Conservation (phyloP, 2,329 filamentous ascomycete genomes). For the Kalaharituber pfeilii region DNA sequence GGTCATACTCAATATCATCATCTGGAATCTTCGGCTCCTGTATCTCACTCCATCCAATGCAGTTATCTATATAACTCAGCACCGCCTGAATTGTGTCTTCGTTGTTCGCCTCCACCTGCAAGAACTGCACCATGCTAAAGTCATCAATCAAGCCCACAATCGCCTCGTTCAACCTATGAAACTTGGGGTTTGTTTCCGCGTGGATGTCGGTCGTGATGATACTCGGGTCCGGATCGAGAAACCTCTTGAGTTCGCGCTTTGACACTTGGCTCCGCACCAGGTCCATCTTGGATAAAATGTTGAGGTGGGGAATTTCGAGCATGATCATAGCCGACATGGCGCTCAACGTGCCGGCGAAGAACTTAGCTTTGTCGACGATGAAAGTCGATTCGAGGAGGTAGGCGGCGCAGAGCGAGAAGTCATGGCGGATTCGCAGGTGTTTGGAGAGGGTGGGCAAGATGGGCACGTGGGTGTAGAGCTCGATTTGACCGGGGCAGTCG, state of each 20-base stretch:
- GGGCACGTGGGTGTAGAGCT: conserved; percentile 93
- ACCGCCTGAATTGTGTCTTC: conserved; percentile 79
- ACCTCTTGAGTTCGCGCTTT: conserved; percentile 75
- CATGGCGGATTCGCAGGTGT: conserved; percentile 61
- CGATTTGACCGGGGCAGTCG: conserved; percentile 97
- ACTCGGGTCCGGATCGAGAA: conserved; percentile 68
- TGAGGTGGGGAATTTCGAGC: conserved; percentile 92
- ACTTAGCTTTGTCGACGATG: conserved; percentile 88
- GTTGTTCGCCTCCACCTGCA: conserved; percentile 74
- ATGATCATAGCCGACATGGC: conserved; percentile 99
- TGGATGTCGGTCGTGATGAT: conserved; percentile 60
- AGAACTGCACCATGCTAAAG: conserved; percentile 94
- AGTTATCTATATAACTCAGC: conserved; percentile 83
- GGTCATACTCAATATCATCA: conserved; percentile 33
- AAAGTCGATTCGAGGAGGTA: conserved; percentile 95
- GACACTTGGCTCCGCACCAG: conserved; percentile 77
- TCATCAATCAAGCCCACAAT: conserved; percentile 87
- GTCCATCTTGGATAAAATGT: conserved; percentile 96
- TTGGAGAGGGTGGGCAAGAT: conserved; percentile 71
- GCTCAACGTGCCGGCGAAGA: conserved; percentile 85
- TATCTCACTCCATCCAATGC: conserved; percentile 81
- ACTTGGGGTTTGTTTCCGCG: conserved; percentile 40
- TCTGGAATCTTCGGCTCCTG: conserved; percentile 72
- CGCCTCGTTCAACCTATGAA: conserved; percentile 48
- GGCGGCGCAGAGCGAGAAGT: conserved; percentile 53